Evolutionary conservation across 2,329 filamentous ascomycete genomes (phyloP), one percentile per base, ranked within the genome.

Genomic region (Stagonosporopsis rhizophila): DNA sequence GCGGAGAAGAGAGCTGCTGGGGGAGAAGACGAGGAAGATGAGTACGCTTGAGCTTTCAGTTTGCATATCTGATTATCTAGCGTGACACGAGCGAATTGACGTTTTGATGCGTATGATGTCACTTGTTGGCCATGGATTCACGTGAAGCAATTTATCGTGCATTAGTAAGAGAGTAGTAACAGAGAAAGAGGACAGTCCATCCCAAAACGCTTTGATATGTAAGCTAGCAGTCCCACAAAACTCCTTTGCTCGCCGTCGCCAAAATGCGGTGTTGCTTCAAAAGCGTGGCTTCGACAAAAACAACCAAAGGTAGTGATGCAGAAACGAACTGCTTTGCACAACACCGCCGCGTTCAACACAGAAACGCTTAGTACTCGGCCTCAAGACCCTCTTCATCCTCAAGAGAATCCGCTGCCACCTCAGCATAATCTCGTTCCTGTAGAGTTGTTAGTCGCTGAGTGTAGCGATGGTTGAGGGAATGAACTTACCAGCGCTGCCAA

Each of bases 401-500:
- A 72, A 96, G 81, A 62, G 92, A 96, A 81, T 98, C 94, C 73
- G 92, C 91, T 65, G 92, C 94, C 76, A 98, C 95, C 83, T 99
- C 95, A n/a, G n/a, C n/a, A n/a, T n/a, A n/a, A n/a, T n/a, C n/a
- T n/a, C n/a, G n/a, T n/a, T n/a, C n/a, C n/a, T n/a, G n/a, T n/a
- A n/a, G n/a, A n/a, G n/a, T n/a, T n/a, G n/a, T n/a, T n/a, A n/a
- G n/a, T n/a, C n/a, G n/a, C n/a, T n/a, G n/a, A n/a, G n/a, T n/a
- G n/a, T n/a, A n/a, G n/a, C n/a, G n/a, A n/a, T n/a, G n/a, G n/a
- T n/a, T n/a, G n/a, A n/a, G n/a, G n/a, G n/a, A n/a, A n/a, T n/a
- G n/a, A n/a, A n/a, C n/a, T n/a, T n/a, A n/a, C 95, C 63, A 99
- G 87, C 70, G 95, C 95, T 78, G 95, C 95, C 79, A 99, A 84